phyloP scores from a whole-genome alignment of 2,329 filamentous ascomycete species.

The Fusarium palustre region DNA sequence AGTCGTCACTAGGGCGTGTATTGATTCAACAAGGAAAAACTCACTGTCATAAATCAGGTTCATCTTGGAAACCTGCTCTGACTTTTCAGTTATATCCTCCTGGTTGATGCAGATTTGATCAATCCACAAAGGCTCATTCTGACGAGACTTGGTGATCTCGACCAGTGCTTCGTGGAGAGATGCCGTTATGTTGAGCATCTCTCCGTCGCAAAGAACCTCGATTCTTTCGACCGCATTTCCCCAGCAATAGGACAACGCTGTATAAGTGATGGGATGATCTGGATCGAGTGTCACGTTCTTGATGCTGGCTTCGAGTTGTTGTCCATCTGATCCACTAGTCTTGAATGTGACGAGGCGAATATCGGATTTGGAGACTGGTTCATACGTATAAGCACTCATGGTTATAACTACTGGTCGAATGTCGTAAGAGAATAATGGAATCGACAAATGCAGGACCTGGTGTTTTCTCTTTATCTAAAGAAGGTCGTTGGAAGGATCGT shows the following conservation, averaged over 20 bases:
- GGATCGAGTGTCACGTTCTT: conserved; percentile 26
- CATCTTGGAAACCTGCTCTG: conserved; percentile 36
- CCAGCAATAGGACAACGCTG: conserved; percentile 37
- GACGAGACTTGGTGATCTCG: conserved; percentile 20
- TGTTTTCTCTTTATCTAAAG: neutral
- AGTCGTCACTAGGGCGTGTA: fast-evolving
- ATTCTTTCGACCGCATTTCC: conserved; percentile 5
- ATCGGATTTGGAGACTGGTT: conserved; percentile 9
- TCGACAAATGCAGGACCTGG: fast-evolving
- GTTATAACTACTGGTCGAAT: fast-evolving
- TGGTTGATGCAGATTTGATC: conserved; percentile 42
- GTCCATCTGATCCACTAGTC: neutral
- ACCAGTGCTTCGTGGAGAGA: conserved; percentile 24
- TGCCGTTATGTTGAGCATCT: conserved; percentile 14
- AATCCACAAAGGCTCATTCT: conserved; percentile 27
- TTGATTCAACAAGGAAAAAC: neutral
- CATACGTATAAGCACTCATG: conserved; percentile 26
- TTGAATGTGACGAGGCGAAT: conserved; percentile 27
- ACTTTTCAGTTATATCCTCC: conserved; percentile 14
- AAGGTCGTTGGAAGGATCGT: neutral
- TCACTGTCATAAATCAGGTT: conserved; percentile 37
- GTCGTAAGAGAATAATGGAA: fast-evolving
- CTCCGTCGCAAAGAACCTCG: conserved; percentile 19
- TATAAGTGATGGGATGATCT: conserved; percentile 25
- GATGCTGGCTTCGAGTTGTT: conserved; percentile 18